phyloP scores from a whole-genome alignment of 2,329 filamentous ascomycete genomes.

The Aaosphaeria arxii region DNA sequence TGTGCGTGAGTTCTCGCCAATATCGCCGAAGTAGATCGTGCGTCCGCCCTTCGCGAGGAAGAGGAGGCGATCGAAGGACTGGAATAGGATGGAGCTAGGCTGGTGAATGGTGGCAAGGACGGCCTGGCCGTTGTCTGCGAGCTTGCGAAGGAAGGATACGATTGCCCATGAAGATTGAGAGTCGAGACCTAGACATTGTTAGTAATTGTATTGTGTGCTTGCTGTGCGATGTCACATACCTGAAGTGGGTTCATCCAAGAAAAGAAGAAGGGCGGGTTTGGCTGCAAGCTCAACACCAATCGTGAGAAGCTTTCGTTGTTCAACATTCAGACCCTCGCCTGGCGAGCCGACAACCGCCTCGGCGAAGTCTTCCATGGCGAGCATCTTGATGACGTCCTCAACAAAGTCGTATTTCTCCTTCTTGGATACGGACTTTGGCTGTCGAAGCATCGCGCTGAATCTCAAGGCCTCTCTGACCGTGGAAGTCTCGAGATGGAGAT shows the following conservation, averaged over 20 bases:
- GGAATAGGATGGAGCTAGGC: conserved; percentile 44
- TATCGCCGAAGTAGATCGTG: conserved; percentile 48
- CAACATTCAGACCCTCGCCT: conserved; percentile 63
- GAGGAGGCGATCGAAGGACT: conserved; percentile 44
- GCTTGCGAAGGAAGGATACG: conserved; percentile 59
- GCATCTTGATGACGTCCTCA: conserved; percentile 63
- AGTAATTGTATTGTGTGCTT: too few species aligned
- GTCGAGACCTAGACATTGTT: neutral
- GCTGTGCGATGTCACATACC: conserved; percentile 43
- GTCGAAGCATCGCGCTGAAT: conserved; percentile 40
- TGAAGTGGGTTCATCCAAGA: conserved; percentile 58
- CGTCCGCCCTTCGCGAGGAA: conserved; percentile 44
- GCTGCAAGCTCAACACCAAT: conserved; percentile 72
- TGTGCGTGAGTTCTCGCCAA: conserved; percentile 41
- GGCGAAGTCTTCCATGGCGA: conserved; percentile 66
- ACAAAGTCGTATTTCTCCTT: conserved; percentile 61
- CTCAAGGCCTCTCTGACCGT: conserved; percentile 36
- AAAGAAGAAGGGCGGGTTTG: conserved; percentile 61
- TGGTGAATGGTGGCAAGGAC: conserved; percentile 50
- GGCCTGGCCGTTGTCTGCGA: conserved; percentile 50
- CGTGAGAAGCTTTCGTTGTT: conserved; percentile 67
- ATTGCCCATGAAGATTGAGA: conserved; percentile 59
- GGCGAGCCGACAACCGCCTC: conserved; percentile 64
- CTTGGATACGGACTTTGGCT: conserved; percentile 53
- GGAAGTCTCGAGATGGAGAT: conserved; percentile 37